Percentiles rank a stretch among this genome's conserved stretches.
phyloP scores from a whole-genome alignment of 352 stramenopile species.

The Globisporangium spinosum region DNA sequence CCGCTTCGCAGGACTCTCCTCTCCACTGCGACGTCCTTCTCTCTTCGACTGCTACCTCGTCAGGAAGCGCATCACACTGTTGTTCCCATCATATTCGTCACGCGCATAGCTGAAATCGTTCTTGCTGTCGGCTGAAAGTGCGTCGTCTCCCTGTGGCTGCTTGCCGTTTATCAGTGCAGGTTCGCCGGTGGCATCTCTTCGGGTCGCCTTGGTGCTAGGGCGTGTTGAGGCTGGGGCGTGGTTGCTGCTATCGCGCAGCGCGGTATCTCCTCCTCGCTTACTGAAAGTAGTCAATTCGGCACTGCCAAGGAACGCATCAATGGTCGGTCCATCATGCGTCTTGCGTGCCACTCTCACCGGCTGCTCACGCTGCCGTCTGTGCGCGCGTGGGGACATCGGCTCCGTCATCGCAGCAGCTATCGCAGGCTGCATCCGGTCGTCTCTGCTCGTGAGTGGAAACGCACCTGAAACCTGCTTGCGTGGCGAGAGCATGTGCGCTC shows the following conservation, averaged over 20 bases:
- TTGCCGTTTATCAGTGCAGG: not conserved
- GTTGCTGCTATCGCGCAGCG: not conserved
- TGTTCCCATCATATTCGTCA: slow-evolving; percentile 4
- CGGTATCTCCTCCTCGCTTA: not conserved
- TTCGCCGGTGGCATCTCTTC: not conserved
- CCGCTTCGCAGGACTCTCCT: not conserved
- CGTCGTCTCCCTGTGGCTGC: not conserved
- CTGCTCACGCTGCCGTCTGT: not conserved
- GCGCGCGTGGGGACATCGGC: not conserved
- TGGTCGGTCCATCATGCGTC: not conserved
- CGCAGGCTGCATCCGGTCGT: not conserved
- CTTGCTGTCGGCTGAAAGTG: not conserved
- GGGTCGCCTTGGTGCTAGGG: not conserved
- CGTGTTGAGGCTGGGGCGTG: not conserved
- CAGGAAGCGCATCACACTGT: not conserved
- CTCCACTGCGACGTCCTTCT: not conserved
- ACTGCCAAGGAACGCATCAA: not conserved
- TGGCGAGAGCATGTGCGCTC: not conserved
- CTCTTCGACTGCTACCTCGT: not conserved
- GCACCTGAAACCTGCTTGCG: not conserved
- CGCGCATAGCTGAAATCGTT: not conserved
- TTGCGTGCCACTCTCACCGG: not conserved
- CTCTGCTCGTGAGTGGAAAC: not conserved
- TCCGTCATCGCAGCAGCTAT: not conserved
- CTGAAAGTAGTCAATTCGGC: too few relatives aligned